Conservation (phyloP, 371 early-diverging fungal genomes). For the Mortierella sp. region DNA sequence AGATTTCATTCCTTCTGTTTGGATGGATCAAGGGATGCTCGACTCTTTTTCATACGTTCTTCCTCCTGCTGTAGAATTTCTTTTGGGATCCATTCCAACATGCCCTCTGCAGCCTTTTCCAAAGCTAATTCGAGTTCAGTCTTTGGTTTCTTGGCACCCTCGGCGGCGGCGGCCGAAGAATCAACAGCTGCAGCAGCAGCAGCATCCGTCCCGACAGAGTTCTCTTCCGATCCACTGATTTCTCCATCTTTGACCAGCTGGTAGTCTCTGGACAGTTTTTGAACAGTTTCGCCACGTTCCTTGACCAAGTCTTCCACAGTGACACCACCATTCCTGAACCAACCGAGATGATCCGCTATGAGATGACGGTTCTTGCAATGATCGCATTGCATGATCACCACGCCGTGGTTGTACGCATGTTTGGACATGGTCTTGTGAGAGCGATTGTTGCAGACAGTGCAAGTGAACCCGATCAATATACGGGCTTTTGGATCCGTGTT, state of each 20-base stretch:
- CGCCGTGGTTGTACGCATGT: conserved; percentile 88
- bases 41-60: conserved; percentile 34
- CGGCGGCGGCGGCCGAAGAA: neutral
- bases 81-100: conserved; percentile 61
- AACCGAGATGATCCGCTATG: conserved; percentile 96
- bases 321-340: conserved; percentile 79
- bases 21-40: conserved; percentile 16
- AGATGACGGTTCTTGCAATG: conserved; percentile 91
- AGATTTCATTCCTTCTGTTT: conserved; percentile 7
- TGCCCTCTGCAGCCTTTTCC: conserved; percentile 51
- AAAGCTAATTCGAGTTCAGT: conserved; percentile 37
- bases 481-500: conserved; percentile 64
- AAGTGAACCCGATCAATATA: conserved; percentile 92
- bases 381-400: conserved; percentile 93
- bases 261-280: conserved; percentile 24
- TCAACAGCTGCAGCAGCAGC: no score
- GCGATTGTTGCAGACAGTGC: conserved; percentile 89
- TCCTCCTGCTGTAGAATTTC: conserved; percentile 51
- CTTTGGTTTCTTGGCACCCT: conserved; percentile 8
- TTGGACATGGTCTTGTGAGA: conserved; percentile 92
- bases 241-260: conserved; percentile 42
- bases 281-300: conserved; percentile 82
- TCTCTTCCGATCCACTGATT: neutral
- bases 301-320: conserved; percentile 87
- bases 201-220: neutral